These are phyloP conservation scores for Blastobotrys persicus DNA, from an alignment of 1,139 yeast species.

Conservation along the genomic window DNA sequence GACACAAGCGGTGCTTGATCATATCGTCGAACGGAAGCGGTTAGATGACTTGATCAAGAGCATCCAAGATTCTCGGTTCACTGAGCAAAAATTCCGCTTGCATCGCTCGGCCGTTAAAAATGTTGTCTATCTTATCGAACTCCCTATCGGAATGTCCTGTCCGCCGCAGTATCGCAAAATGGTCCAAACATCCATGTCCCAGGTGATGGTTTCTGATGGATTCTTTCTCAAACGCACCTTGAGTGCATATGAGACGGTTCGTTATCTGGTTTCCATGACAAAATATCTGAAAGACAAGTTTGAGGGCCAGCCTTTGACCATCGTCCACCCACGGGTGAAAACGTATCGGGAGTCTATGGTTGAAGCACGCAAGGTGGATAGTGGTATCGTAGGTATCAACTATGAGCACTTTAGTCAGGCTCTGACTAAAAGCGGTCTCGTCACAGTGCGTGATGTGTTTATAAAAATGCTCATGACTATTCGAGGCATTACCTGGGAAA, in stretches of 20 bases:
- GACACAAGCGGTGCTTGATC: slow-evolving; percentile 62
- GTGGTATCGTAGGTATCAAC: slow-evolving; percentile 52
- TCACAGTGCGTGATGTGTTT: slow-evolving; percentile 74
- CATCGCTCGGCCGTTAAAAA: slow-evolving; percentile 64
- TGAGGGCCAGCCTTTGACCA: slow-evolving; percentile 21
- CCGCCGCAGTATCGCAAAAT: slow-evolving; percentile 55
- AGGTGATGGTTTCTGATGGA: slow-evolving; percentile 62
- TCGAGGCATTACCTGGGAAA: slow-evolving; percentile 78
- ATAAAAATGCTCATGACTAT: slow-evolving; percentile 74
- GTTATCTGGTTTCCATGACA: slow-evolving; percentile 60
- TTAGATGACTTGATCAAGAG: slow-evolving; percentile 81
- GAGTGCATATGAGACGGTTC: slow-evolving; percentile 72
- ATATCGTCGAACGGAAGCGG: slow-evolving; percentile 83
- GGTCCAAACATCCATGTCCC: slow-evolving; percentile 72
- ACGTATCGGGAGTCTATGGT: slow-evolving; percentile 25
- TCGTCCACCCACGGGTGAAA: slow-evolving; percentile 52
- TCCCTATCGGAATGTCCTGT: slow-evolving; percentile 44
- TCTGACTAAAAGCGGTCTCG: slow-evolving; percentile 66
- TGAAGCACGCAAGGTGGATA: slow-evolving; percentile 41
- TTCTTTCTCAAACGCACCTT: slow-evolving; percentile 69
- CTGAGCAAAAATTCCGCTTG: slow-evolving; percentile 79
- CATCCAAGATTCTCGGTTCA: slow-evolving; percentile 78
- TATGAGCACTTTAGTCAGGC: slow-evolving; percentile 65
- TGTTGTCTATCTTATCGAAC: slow-evolving; percentile 82
- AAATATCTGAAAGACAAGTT: slow-evolving; percentile 42